Base-by-base conservation (phyloP, 305 asterid genomes). In the Fraxinus sp. region DNA sequence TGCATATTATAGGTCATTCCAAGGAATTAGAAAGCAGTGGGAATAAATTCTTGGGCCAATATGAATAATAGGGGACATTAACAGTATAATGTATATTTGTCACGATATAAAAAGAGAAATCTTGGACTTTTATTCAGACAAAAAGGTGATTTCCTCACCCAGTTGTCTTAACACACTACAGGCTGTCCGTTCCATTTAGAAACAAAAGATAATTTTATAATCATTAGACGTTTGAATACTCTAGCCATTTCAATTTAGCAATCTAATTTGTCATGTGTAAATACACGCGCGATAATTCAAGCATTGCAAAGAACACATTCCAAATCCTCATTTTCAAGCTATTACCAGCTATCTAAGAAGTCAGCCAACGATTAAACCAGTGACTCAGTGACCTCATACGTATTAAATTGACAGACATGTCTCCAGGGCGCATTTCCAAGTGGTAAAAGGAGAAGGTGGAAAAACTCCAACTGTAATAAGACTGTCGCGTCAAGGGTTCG, bases 41-140 rank as follows among this genome's bases (percentile, higher is more conserved):
- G 75, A 86, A 83, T 74, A 55, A 37, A 79, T 86, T 77, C 83
- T 73, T 44, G 13, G 77, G 59, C 57, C 57, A 66, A 35, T 75
- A 64, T 82, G 77, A 20, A 71, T 11, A 28, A 16, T 35, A 16
- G 66, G 28, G 44, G 18, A 20, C 30, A 62, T 22, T 7, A 62
- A 20, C 74, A 66, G 37, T 64, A 64, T 24, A 59, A 5, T 64
- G 14, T 24, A 64, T 64, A 81, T 24, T 46, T 66, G 76, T 83
- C 85, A 10, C 3, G 64, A 70, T 71, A 8, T 30, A 76, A 36
- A 74, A 44, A 26, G 20, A 66, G 70, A 66, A 77, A 37, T 59
- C 44, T 74, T 81, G 84, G 80, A 57, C 76, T 22, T 73, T 75
- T 36, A 74, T 75, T 37, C 32, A 75, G 49, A 74, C 76, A 11